Evolutionary conservation across 805 yeast genomes (phyloP), one percentile per base, ranked within the genome.

Genomic region (Lachancea sp.): DNA sequence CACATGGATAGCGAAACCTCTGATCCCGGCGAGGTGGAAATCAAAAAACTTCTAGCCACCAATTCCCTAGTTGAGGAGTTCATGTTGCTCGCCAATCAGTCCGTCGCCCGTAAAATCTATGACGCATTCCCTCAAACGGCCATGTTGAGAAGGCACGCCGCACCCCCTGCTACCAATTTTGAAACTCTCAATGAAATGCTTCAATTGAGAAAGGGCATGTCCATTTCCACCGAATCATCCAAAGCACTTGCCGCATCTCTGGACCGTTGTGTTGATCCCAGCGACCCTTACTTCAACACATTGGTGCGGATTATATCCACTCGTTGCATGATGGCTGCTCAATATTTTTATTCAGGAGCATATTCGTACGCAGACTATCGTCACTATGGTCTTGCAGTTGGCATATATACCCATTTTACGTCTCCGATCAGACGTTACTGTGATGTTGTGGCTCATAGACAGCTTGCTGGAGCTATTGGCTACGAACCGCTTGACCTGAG

Each of bases 321-420:
- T 0, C 77, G 99, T 58, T 91, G 98, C 68, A 93, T 93, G 99
- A 87, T 89, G 85, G 96, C 99, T 1, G 99, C 99, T 1, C 97
- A 91, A 62, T 93, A 93, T 62, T 93, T 93, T 69, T 81, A 95
- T 10, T 79, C 96, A 0, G 98, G 99, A 8, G 80, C 85, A 13
- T 87, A 74, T 58, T 85, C 95, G 9, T 87, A 88, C 60, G 81
- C 95, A 12, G 99, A 93, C 52, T 93, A 87, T 72, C 79, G 83
- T 50, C 99, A 93, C 73, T 93, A 93, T 65, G 99, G 99, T 64
- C 74, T 93, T 51, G 99, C 99, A 2, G 89, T 91, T 42, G 97
- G 90, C 55, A 93, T 93, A 38, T 93, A 93, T 66, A 93, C 99
- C 1, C 99, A 93, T 74, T 93, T 90, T 74, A 93, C 99, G 1